These are phyloP conservation scores for Leccinum imitatum DNA, from an alignment of 768 basidiomycete species.

Conservation along the genomic window DNA sequence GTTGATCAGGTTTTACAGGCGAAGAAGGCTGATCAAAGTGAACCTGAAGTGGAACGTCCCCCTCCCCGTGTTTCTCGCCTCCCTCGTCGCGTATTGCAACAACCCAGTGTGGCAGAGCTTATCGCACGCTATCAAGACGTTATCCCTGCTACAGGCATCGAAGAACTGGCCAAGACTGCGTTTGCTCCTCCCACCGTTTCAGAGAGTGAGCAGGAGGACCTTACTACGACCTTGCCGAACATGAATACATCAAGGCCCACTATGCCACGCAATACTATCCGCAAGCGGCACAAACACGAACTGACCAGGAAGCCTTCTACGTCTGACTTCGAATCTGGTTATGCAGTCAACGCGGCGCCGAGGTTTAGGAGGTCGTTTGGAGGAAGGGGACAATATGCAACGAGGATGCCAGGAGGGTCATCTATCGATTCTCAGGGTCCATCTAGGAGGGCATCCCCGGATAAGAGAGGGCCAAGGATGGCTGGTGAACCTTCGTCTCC, in stretches of 20 bases:
- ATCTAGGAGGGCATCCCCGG: constrained; percentile 71
- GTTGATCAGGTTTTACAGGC: constrained; percentile 16
- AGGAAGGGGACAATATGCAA: constrained; percentile 40
- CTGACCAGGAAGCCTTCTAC: constrained; percentile 55
- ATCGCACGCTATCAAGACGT: constrained; percentile 81
- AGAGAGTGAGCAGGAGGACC: constrained; percentile 79
- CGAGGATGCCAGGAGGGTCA: constrained; percentile 47
- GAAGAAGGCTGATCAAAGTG: constrained; percentile 26
- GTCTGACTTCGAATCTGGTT: constrained; percentile 90
- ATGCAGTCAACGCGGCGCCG: constrained; percentile 90
- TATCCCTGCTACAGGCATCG: constrained; percentile 68
- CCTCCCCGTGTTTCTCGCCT: constrained; percentile 52
- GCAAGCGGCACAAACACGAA: constrained; percentile 38
- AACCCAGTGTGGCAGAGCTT: constrained; percentile 78
- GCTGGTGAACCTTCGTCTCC: constrained; percentile 38
- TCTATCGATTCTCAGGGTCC: constrained; percentile 55
- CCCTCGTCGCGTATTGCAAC: constrained; percentile 56
- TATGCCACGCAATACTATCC: constrained; percentile 32
- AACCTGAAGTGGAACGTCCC: constrained; percentile 16
- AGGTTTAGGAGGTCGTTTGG: constrained; percentile 56
- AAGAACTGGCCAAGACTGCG: constrained; percentile 71
- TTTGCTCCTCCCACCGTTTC: constrained; percentile 56
- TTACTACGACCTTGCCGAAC: constrained; percentile 26
- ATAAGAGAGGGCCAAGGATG: constrained; percentile 52
- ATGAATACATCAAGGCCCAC: constrained; percentile 24